A percentile compares a stretch with the other conserved stretches of the same genome.
These are phyloP conservation scores for Erysimum cheiranthoides DNA, from an alignment of 345 rosid species.

Conservation along the genomic window DNA sequence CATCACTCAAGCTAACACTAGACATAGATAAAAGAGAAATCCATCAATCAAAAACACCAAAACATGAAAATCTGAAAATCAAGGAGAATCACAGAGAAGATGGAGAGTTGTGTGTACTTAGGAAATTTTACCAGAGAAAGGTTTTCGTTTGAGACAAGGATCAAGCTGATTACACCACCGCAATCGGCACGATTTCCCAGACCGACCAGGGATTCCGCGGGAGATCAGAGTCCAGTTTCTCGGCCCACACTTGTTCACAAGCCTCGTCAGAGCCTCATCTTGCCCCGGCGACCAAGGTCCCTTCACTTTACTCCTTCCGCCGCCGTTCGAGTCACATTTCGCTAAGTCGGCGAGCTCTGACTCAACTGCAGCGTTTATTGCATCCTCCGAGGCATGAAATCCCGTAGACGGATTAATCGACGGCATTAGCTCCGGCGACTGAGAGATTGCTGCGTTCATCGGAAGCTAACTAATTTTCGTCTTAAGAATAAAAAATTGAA, in stretches of 20 bases:
- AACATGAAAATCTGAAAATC: neutral
- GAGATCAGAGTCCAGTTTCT: slow-evolving; percentile 78
- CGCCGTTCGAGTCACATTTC: slow-evolving; percentile 29
- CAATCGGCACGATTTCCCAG: slow-evolving; percentile 83
- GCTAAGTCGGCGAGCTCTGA: slow-evolving; percentile 34
- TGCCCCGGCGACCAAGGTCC: slow-evolving; percentile 80
- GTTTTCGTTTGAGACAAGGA: slow-evolving; percentile 68
- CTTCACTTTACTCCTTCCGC: slow-evolving; percentile 52
- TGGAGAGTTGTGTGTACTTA: neutral
- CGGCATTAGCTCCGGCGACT: neutral
- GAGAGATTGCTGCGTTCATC: slow-evolving; percentile 15
- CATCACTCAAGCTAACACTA: neutral
- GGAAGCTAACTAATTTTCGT: neutral
- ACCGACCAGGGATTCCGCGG: slow-evolving; percentile 75
- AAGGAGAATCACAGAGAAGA: neutral
- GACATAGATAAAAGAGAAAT: neutral
- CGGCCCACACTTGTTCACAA: slow-evolving; percentile 65
- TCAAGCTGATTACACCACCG: slow-evolving; percentile 92
- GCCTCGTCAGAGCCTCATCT: slow-evolving; percentile 60
- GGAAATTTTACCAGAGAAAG: slow-evolving; percentile 62
- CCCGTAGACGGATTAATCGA: neutral
- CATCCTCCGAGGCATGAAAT: neutral
- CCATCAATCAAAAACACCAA: neutral
- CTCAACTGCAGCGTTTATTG: slow-evolving; percentile 20
- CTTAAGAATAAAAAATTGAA: neutral